Base-by-base conservation (phyloP, 1,284 basidiomycete species). In the Cryptococcus depauperatus region DNA sequence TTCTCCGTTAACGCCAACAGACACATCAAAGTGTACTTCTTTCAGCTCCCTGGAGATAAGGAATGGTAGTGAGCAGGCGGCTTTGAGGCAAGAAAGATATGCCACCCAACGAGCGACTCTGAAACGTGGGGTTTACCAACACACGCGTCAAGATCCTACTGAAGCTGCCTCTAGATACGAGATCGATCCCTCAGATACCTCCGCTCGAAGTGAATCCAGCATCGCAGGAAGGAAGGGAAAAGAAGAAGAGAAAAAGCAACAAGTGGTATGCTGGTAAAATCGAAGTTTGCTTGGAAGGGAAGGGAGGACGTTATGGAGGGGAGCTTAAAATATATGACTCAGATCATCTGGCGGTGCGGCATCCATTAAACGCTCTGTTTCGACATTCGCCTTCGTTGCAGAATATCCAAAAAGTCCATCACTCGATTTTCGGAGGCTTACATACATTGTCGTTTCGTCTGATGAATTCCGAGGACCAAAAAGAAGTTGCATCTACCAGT, bases 101-200 rank as follows among this genome's bases (percentile, higher is more conserved):
- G 46, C 37, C 4, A 37, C 49, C 6, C 49, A 47, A 35, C 14
- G 49, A 22, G 49, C 49, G 11, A 41, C 46, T 8, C 23, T 51
- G 18, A 26, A 46, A 28, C 44, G 49, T 51, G 22, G 41, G 49
- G 38, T 13, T 19, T 16, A 30, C 26, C 37, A 25, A n/a, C n/a
- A n/a, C 26, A 28, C 29, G 8, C 10, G 27, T 6, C 9, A 21
- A 1, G n/a, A 21, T 18, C 6, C 19, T n/a, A 21, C 6, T 23
- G 38, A 30, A 19, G 38, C 35, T 29, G 35, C 6, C 21, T 30
- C 7, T n/a, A 48, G 47, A 48, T 32, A 28, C 47, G 3, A 38
- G 39, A 16, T 48, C 47, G 5, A 48, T 48, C 27, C 47, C 47
- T 5, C 47, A 48, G 21, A n/a, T 48, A 11, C 35, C 38, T 6